These are phyloP conservation scores for Gastroboletus turbinatus DNA, from an alignment of 1,284 basidiomycete genomes.

Conservation along the genomic window DNA sequence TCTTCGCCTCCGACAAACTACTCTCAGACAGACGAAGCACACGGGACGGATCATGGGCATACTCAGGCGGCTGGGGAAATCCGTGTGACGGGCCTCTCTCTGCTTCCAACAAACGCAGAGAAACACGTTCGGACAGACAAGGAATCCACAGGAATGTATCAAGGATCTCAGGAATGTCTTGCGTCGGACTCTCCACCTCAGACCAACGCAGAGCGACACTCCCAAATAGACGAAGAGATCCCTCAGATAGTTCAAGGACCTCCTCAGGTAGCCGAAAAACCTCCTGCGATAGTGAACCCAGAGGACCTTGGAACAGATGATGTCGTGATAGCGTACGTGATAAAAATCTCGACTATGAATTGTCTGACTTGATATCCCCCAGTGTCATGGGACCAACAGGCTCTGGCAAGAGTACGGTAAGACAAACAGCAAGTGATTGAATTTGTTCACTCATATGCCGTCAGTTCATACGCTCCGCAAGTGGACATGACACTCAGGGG, in stretches of 20 bases:
- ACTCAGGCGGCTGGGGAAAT: no score
- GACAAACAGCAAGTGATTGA: background rate
- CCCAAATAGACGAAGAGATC: background rate
- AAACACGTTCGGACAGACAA: background rate
- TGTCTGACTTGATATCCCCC: background rate
- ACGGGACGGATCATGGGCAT: no score
- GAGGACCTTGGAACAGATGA: conserved; percentile 8
- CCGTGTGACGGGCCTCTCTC: no score
- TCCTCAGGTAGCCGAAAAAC: background rate
- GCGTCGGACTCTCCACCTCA: background rate
- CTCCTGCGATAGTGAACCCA: background rate
- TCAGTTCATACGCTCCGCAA: conserved; percentile 29
- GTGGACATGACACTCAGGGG: conserved; percentile 5
- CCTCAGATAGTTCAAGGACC: background rate
- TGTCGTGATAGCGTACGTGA: conserved; percentile 23
- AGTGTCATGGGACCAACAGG: conserved; percentile 26
- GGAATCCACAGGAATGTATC: no score
- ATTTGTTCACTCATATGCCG: background rate
- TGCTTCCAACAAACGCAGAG: background rate
- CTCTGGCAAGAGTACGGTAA: conserved; percentile 12
- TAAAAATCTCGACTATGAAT: background rate
- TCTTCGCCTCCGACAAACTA: no score
- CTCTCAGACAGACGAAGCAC: no score
- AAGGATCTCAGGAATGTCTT: no score
- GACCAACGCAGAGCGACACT: background rate